Evolutionary conservation across 2,329 filamentous ascomycete genomes (phyloP).

Genomic region (Neonectria punicea): DNA sequence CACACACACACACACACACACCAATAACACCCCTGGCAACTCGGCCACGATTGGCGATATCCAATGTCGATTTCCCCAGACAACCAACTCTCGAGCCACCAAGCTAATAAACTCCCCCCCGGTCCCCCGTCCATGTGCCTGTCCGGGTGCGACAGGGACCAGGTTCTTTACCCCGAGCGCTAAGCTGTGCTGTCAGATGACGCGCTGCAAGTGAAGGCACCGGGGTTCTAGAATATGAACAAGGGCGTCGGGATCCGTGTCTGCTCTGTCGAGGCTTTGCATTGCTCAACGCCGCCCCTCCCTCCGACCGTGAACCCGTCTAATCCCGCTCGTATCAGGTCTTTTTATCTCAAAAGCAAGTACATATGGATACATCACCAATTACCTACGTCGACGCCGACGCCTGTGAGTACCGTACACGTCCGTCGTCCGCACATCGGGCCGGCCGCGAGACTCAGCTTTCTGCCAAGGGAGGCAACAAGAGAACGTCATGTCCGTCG

Average conservation of each 20-base stretch:
- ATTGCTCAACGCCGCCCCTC: not conserved
- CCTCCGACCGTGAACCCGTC: conserved; percentile 16
- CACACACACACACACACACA: not conserved
- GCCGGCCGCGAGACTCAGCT: conserved; percentile 20
- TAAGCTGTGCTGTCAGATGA: conserved; percentile 27
- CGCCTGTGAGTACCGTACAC: not conserved
- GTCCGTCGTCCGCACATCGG: conserved; percentile 15
- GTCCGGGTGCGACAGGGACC: conserved; percentile 26
- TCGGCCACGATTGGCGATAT: conserved; percentile 13
- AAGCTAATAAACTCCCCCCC: not conserved
- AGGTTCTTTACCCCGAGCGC: conserved; percentile 12
- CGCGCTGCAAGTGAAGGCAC: conserved; percentile 20
- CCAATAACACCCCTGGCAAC: not conserved
- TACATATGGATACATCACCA: not conserved
- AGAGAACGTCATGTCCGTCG: conserved; percentile 17
- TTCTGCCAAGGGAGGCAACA: conserved; percentile 17
- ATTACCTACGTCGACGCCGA: not conserved
- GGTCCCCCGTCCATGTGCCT: conserved; percentile 15
- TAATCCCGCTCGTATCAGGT: conserved; percentile 5
- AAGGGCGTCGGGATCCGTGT: conserved; percentile 12
- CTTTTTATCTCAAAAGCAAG: conserved; percentile 9
- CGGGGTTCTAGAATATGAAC: conserved; percentile 17
- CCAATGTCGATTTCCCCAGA: conserved; percentile 23
- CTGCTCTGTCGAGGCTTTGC: conserved; percentile 12
- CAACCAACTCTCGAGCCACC: conserved; percentile 9